Evolutionary conservation across 768 basidiomycete species (phyloP), one percentile per base, ranked within the genome.

Genomic region (Leccinum aurantiacum): DNA sequence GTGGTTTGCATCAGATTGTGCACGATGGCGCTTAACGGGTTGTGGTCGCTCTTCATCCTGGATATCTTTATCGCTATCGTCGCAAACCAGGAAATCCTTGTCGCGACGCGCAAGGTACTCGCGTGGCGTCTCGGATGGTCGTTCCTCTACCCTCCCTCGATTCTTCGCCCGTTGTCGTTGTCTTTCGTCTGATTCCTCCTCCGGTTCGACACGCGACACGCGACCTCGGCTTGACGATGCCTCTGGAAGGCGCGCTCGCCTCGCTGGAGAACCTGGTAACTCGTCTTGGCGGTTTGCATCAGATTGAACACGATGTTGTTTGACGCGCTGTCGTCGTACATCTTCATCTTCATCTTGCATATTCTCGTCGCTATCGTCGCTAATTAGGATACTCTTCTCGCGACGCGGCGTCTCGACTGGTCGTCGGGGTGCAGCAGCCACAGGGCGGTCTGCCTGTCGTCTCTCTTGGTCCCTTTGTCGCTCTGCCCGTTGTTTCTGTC

Each of bases 21-120:
- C 24, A 25, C 58, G 66, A 10, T 60, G 55, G 27, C 67, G 72
- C 38, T 69, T 71, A 44, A 22, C 53, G 8, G 44, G 61, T 10
- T 53, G 58, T 6, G 25, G 41, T 22, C 37, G 59, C 29, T 56
- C 57, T 1, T 61, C 63, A 7, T 60, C 54, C 4, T 55, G 35
- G 13, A 7, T 13, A 9, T n/a, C 22, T 4, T 48, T 47, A 4
- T 59, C 58, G 19, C 57, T 64, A 5, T 63, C 54, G 4, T 65
- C 67, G 6, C 41, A n/a, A 19, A 44, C 41, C n/a, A 44, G 10
- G 1, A 15, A 10, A 44, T 44, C 41, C 41, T 44, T 19, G 31
- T 33, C 31, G 11, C 11, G 11, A 33, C 13, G 33, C 33, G 33
- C 33, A 33, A 33, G 13, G 11, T 33, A 13, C n/a, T 46, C 19